Percentiles rank a stretch among this genome's conserved stretches.
These are phyloP conservation scores for Candida maltosa DNA, from an alignment of 805 yeast genomes.

Conservation along the genomic window DNA sequence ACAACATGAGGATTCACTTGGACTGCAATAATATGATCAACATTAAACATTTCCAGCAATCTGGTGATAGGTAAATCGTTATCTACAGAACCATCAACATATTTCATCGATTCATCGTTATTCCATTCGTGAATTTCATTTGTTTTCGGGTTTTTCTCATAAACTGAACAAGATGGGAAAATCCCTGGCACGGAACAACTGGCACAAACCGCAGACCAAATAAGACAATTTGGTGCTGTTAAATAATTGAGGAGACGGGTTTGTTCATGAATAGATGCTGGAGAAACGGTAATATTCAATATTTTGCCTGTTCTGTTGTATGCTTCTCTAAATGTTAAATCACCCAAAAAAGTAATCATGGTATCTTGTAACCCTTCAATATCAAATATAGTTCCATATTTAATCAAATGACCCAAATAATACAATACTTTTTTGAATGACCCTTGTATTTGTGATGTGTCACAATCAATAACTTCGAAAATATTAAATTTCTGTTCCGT, in stretches of 20 bases:
- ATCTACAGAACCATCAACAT: slow-evolving; percentile 95
- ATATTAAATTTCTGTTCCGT: slow-evolving; percentile 54
- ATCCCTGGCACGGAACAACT: slow-evolving; percentile 93
- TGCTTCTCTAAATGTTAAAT: slow-evolving; percentile 89
- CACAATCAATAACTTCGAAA: slow-evolving; percentile 49
- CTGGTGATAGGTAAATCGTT: slow-evolving; percentile 90
- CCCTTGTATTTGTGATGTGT: slow-evolving; percentile 9
- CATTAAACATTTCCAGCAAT: slow-evolving; percentile 93
- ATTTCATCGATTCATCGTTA: slow-evolving; percentile 66
- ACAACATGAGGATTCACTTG: slow-evolving; percentile 97
- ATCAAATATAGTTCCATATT: slow-evolving; percentile 89
- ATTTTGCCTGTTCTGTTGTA: slow-evolving; percentile 91
- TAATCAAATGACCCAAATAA: slow-evolving; percentile 54
- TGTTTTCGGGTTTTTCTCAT: slow-evolving; percentile 76
- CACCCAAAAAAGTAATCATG: slow-evolving; percentile 78
- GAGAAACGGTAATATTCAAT: slow-evolving; percentile 90
- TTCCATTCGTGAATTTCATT: slow-evolving; percentile 80
- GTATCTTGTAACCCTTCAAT: slow-evolving; percentile 67
- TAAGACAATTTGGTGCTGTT: slow-evolving; percentile 76
- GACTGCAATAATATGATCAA: slow-evolving; percentile 94
- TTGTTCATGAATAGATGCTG: slow-evolving; percentile 88
- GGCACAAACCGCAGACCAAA: slow-evolving; percentile 90
- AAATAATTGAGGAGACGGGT: slow-evolving; percentile 77
- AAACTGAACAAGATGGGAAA: slow-evolving; percentile 80
- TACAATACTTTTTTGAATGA: slow-evolving; percentile 46